Evolutionary conservation across 2,329 filamentous ascomycete genomes (phyloP).

Genomic region (Ceratocystis cubensis): DNA sequence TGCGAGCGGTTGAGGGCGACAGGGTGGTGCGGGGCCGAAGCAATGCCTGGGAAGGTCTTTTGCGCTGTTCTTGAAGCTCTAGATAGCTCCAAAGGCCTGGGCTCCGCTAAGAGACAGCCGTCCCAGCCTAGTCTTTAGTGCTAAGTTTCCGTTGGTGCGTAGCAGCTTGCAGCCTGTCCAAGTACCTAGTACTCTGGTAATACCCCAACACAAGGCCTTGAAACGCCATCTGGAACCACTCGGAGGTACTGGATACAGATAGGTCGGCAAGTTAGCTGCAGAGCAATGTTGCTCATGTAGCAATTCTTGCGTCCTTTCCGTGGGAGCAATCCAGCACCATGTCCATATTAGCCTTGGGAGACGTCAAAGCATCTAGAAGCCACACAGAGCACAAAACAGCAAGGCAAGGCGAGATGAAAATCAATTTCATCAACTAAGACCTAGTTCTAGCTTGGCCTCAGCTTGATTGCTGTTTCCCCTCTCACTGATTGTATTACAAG

Average conservation of each 20-base stretch:
- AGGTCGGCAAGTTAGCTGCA: neutral
- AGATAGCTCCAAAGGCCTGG: neutral
- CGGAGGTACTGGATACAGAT: neutral
- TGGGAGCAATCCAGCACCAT: neutral
- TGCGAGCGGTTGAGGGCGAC: conserved; percentile 14
- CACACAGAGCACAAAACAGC: neutral
- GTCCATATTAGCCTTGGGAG: neutral
- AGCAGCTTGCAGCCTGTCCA: neutral
- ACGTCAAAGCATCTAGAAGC: neutral
- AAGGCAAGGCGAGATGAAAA: neutral
- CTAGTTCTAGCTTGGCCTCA: neutral
- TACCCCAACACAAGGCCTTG: neutral
- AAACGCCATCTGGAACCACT: neutral
- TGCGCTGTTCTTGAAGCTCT: neutral
- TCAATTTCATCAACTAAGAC: neutral
- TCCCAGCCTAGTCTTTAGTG: neutral
- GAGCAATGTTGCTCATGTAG: neutral
- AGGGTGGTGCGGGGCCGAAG: conserved; percentile 1
- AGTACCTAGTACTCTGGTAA: neutral
- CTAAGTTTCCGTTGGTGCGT: neutral
- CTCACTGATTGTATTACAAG: neutral
- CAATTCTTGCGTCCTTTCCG: neutral
- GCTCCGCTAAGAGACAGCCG: neutral
- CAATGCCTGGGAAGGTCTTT: neutral
- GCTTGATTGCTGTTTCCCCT: neutral